These are phyloP conservation scores for Leucoagaricus sp. DNA, from an alignment of 1,284 basidiomycete genomes.

Conservation along the genomic window DNA sequence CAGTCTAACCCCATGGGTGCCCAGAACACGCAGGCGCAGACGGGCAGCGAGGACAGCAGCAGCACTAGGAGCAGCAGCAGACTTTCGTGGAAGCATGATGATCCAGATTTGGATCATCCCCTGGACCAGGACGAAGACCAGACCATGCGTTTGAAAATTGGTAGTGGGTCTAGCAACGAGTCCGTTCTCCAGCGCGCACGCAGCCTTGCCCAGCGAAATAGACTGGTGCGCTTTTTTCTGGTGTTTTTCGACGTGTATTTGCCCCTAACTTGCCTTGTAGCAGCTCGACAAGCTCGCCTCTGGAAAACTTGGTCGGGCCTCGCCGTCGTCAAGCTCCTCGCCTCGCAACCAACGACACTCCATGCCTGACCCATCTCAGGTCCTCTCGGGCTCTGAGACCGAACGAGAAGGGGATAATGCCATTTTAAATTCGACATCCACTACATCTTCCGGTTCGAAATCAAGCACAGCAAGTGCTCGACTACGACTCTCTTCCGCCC, in stretches of 20 bases:
- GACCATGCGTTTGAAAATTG: slow-evolving; percentile 57
- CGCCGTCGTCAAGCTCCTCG: slow-evolving; percentile 29
- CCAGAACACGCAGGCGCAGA: slow-evolving; percentile 21
- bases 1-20: slow-evolving; percentile 29
- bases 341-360: slow-evolving; percentile 29
- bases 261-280: slow-evolving; percentile 2
- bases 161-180: slow-evolving; percentile 37
- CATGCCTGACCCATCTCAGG: slow-evolving; percentile 26
- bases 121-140: slow-evolving; percentile 48
- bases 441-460: slow-evolving; percentile 9
- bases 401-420: slow-evolving; percentile 59
- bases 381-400: slow-evolving; percentile 75
- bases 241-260: slow-evolving; percentile 14
- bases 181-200: slow-evolving; percentile 65
- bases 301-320: slow-evolving; percentile 37
- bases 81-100: slow-evolving; percentile 9
- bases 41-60: slow-evolving; percentile 29
- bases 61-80: slow-evolving; percentile 25
- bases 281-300: slow-evolving; percentile 24
- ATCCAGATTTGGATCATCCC: slow-evolving; percentile 25
- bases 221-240: slow-evolving; percentile 46
- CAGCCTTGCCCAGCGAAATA: slow-evolving; percentile 69
- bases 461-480: slow-evolving; percentile 28
- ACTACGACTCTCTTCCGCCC: slow-evolving; percentile 52
- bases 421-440: slow-evolving; percentile 21